Base-by-base conservation (phyloP, 2,329 filamentous ascomycete genomes). In the Neopestalotiopsis rosae region DNA sequence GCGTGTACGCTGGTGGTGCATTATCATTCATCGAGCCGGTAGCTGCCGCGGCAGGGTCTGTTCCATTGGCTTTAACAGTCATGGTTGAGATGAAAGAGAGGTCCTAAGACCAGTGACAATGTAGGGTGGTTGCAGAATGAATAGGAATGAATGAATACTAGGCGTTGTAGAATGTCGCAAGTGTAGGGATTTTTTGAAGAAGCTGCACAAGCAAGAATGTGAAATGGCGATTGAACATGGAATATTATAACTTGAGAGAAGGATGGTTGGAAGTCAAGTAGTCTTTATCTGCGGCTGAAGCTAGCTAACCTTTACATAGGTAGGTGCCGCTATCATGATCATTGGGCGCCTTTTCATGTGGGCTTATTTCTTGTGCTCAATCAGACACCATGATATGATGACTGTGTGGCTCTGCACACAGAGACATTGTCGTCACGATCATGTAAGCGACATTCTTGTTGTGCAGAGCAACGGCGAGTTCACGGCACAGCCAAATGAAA, bases 1-100 rank as follows among this genome's bases (percentile, higher is more conserved):
- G 49, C 3, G 66, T 63, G 66, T 70, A 70, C 1, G 66, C 34
- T 34, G 66, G 66, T 14, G 66, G 66, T 10, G 57, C 57, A 7
- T 42, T 14, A 17, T 13, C 32, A 52, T 45, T 38, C 6, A 24
- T 32, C 28, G 59, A 61, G 28, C 30, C 10, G 13, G 30, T 38
- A 10, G 24, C 14, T 63, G 61, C 61, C n/a, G 17, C 34, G 9
- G 32, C 13, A 56, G 63, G 28, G 59, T 14, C 59, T 20, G 59
- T 9, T 12, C 59, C 45, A 12, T 57, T 28, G 45, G 24, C 28
- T 24, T 66, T 24, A 7, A 30, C 20, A 52, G 20, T 24, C 62
- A 65, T 65, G 42, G 9, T 65, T 38, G 28, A 14, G 12, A 28
- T 34, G 24, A 17, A 10, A 38, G 34, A 38, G 6, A 38, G 34